Evolutionary conservation across 2,329 filamentous ascomycete species (phyloP).

Genomic region (Colletotrichum agaves): DNA sequence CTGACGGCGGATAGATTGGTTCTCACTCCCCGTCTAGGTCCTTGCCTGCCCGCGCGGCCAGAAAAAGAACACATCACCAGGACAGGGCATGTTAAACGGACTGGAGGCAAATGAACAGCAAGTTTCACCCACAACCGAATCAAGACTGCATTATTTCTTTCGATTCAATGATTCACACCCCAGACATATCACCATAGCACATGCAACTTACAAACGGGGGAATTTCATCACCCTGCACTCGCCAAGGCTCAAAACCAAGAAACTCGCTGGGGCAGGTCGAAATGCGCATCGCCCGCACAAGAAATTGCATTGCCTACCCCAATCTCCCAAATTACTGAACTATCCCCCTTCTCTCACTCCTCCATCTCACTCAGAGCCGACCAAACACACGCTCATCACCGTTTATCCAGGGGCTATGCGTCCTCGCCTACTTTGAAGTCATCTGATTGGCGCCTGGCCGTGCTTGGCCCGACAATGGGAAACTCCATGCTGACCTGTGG

Average conservation of each 20-base stretch:
- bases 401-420: slow-evolving; percentile 22
- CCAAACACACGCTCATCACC: not conserved
- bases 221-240: not conserved
- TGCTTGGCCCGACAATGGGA: slow-evolving; percentile 21
- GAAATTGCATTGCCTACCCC: slow-evolving; percentile 26
- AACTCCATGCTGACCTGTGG: not conserved
- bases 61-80: slow-evolving; percentile 16
- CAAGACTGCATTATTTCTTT: not conserved
- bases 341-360: not conserved
- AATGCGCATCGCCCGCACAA: slow-evolving; percentile 16
- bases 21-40: not conserved
- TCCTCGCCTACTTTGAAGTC: slow-evolving; percentile 4
- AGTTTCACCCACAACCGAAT: not conserved
- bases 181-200: not conserved
- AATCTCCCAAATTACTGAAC: slow-evolving; percentile 21
- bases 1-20: slow-evolving; percentile 21
- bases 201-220: not conserved
- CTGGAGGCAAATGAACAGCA: slow-evolving; percentile 2
- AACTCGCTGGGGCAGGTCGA: not conserved
- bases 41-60: slow-evolving; percentile 1
- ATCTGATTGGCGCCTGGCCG: slow-evolving; percentile 34
- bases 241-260: slow-evolving; percentile 7
- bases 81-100: slow-evolving; percentile 3
- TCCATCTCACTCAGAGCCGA: not conserved
- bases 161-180: not conserved